A percentile compares a stretch with the other conserved stretches of the same genome.
These are phyloP conservation scores for Colletotrichum sp. DNA, from an alignment of 2,329 filamentous ascomycete species.

Conservation along the genomic window DNA sequence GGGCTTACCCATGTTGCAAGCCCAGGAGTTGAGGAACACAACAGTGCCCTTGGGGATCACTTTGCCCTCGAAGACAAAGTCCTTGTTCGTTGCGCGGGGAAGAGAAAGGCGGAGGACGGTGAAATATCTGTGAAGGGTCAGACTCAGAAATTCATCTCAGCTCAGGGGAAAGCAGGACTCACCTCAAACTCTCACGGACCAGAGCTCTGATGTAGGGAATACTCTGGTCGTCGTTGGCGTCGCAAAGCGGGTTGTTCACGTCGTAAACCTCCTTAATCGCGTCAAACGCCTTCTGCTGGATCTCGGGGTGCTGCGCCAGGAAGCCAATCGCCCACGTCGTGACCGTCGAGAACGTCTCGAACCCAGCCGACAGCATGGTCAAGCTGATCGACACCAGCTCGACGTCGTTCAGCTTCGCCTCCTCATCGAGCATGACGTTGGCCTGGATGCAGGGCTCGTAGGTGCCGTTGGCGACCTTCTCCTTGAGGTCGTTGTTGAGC, in stretches of 20 bases:
- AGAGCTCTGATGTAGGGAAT: slow-evolving; percentile 78
- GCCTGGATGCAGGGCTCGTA: slow-evolving; percentile 71
- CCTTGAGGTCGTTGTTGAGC: slow-evolving; percentile 22
- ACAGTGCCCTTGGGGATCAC: slow-evolving; percentile 57
- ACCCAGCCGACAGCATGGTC: slow-evolving; percentile 61
- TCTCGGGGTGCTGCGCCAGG: slow-evolving; percentile 29
- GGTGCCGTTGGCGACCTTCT: slow-evolving; percentile 49
- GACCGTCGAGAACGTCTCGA: slow-evolving; percentile 31
- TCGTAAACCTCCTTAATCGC: slow-evolving; percentile 64
- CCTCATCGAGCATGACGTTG: slow-evolving; percentile 68
- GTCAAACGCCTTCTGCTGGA: slow-evolving; percentile 30
- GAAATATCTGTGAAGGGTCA: slow-evolving; percentile 54
- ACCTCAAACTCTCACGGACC: slow-evolving; percentile 72
- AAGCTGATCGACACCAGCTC: slow-evolving; percentile 71
- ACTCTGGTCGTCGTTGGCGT: slow-evolving; percentile 76
- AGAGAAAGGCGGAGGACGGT: slow-evolving; percentile 70
- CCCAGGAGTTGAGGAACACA: slow-evolving; percentile 35
- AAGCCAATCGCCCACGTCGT: slow-evolving; percentile 31
- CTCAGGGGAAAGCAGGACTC: background rate
- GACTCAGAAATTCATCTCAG: slow-evolving; percentile 25
- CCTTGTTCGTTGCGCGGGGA: slow-evolving; percentile 50
- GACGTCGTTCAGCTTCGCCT: slow-evolving; percentile 48
- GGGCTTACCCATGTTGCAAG: slow-evolving; percentile 32
- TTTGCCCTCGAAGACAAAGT: slow-evolving; percentile 26
- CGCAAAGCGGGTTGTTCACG: slow-evolving; percentile 75